Percentiles rank a stretch among this genome's conserved stretches.
Conservation (phyloP, 768 basidiomycete genomes). For the Kwoniella europaea region DNA sequence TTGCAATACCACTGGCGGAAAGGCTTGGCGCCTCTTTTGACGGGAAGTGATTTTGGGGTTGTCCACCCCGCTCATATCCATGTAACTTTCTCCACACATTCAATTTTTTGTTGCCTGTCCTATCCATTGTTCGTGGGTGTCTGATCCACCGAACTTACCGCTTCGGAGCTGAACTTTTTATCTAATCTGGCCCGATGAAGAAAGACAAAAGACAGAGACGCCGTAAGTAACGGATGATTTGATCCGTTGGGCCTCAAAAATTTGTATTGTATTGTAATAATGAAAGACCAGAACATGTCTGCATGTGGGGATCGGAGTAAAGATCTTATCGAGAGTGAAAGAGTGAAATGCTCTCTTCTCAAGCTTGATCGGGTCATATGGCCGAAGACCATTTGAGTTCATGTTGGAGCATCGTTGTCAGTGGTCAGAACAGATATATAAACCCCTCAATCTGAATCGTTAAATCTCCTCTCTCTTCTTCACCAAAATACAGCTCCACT, state of each 20-base stretch:
- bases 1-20: constrained; percentile 2
- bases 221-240: neutral
- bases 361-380: neutral
- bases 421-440: constrained; percentile 20
- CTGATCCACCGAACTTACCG: neutral
- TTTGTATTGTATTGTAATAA: neutral
- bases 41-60: constrained; percentile 10
- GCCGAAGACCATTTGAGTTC: neutral
- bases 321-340: no score
- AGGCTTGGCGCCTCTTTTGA: constrained; percentile 19
- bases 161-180: constrained; percentile 9
- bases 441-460: neutral
- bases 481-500: constrained; percentile 2
- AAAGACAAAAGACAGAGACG: neutral
- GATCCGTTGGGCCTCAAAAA: constrained; percentile 6
- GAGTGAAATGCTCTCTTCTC: neutral
- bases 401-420: neutral
- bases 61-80: neutral
- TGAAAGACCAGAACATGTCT: neutral
- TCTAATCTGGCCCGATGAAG: neutral
- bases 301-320: neutral
- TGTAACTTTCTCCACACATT: constrained; percentile 1
- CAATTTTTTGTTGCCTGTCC: neutral
- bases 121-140: neutral
- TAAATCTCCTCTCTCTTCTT: neutral